Evolutionary conservation across 306 rosid genomes (phyloP).

Genomic region (Trifolium fragiferum): DNA sequence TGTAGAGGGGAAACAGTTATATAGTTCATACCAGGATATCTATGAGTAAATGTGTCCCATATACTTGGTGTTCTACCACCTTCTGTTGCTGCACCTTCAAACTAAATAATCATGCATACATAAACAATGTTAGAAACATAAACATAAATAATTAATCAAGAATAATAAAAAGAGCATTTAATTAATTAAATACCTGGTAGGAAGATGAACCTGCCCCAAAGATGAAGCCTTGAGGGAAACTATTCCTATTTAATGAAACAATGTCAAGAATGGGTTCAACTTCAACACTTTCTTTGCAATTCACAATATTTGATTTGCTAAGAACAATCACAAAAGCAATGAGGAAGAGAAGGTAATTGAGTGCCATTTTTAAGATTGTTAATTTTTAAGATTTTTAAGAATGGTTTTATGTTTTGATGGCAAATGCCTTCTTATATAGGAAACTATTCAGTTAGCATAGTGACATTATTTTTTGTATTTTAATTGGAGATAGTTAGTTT

Average conservation of each 20-base stretch:
- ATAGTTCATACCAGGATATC: conserved; percentile 33
- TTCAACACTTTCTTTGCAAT: neutral
- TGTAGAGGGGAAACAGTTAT: no score
- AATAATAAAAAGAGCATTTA: no score
- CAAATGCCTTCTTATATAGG: neutral
- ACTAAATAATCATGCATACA: conserved; percentile 44
- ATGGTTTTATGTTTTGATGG: no score
- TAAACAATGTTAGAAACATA: neutral
- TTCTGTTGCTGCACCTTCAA: conserved; percentile 61
- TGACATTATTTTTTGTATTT: no score
- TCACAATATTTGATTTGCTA: neutral
- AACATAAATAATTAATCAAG: no score
- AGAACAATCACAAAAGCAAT: neutral
- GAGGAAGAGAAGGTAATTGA: conserved; percentile 5
- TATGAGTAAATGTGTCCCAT: conserved; percentile 67
- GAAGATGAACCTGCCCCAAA: conserved; percentile 50
- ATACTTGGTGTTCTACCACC: conserved; percentile 62
- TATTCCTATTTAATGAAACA: conserved; percentile 42
- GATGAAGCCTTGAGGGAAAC: conserved; percentile 46
- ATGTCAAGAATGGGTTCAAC: conserved; percentile 7
- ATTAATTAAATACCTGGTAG: conserved; percentile 40
- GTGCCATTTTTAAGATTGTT: conserved; percentile 40
- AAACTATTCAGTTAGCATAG: no score
- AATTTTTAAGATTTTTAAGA: no score
- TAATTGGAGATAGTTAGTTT: no score